Conservation (phyloP, 164 flowering plant species). For the Nelumbo lutea region DNA sequence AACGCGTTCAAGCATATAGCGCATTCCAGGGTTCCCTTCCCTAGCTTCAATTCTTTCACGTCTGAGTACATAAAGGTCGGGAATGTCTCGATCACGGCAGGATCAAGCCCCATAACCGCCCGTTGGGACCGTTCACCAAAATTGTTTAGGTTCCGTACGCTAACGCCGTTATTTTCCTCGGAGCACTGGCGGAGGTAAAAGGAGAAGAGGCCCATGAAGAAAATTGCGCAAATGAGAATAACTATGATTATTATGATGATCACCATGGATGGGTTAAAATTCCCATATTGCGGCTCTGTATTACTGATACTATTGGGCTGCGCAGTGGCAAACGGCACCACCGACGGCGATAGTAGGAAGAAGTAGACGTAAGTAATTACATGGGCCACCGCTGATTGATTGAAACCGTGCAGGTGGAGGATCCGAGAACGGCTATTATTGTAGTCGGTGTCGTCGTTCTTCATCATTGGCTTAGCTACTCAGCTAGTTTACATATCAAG, state of each 20-base stretch:
- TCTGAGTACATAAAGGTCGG: constrained; percentile 32
- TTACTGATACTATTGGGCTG: not conserved
- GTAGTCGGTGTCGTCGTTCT: too few relatives aligned
- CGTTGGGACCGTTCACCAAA: constrained; percentile 7
- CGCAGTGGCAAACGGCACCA: not conserved
- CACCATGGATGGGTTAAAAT: constrained; percentile 27
- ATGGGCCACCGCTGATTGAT: not conserved
- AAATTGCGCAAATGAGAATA: constrained; percentile 24
- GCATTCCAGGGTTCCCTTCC: constrained; percentile 33
- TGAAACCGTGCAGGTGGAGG: too few relatives aligned
- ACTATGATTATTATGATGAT: constrained; percentile 28
- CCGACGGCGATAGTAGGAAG: not conserved
- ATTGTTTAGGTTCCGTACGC: not conserved
- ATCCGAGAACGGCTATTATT: too few relatives aligned
- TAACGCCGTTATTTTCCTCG: constrained; percentile 2
- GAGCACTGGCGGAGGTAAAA: constrained; percentile 32
- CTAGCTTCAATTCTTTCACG: constrained; percentile 34
- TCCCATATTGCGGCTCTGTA: constrained; percentile 1
- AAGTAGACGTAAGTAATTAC: not conserved
- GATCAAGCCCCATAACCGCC: constrained; percentile 25
- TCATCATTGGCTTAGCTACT: too few relatives aligned
- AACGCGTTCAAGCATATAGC: constrained; percentile 41
- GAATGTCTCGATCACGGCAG: constrained; percentile 20
- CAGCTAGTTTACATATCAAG: too few relatives aligned
- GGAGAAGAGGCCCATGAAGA: constrained; percentile 34